phyloP scores from a whole-genome alignment of 345 rosid species.

The Gossypium stocksii region DNA sequence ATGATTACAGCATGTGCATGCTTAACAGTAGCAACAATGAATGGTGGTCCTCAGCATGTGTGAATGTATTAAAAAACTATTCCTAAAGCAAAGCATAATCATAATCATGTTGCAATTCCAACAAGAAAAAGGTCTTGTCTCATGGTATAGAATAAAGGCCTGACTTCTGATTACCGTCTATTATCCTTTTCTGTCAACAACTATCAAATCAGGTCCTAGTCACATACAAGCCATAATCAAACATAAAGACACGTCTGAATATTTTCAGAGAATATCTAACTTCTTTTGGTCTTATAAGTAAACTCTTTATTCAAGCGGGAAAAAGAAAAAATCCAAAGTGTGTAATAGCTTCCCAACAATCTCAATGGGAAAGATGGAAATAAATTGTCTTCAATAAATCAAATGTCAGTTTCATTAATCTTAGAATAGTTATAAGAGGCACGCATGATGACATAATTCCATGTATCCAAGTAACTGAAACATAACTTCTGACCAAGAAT shows the following conservation, averaged over 20 bases:
- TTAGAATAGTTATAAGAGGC: neutral
- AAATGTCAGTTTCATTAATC: neutral
- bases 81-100: neutral
- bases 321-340: neutral
- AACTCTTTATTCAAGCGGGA: neutral
- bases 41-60: neutral
- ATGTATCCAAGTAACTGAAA: neutral
- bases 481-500: neutral
- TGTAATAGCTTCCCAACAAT: neutral
- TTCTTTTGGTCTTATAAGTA: neutral
- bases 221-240: neutral
- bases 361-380: neutral
- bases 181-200: neutral
- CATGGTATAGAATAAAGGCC: neutral
- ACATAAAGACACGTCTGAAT: neutral
- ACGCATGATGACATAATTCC: neutral
- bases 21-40: neutral
- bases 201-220: neutral
- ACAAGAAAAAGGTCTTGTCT: neutral
- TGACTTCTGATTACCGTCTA: neutral
- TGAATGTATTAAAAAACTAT: neutral
- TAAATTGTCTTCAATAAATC: neutral
- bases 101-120: neutral
- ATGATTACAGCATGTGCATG: neutral
- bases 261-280: neutral